Conservation (phyloP, 2,329 filamentous ascomycete species). For the Parafenestella ontariensis region DNA sequence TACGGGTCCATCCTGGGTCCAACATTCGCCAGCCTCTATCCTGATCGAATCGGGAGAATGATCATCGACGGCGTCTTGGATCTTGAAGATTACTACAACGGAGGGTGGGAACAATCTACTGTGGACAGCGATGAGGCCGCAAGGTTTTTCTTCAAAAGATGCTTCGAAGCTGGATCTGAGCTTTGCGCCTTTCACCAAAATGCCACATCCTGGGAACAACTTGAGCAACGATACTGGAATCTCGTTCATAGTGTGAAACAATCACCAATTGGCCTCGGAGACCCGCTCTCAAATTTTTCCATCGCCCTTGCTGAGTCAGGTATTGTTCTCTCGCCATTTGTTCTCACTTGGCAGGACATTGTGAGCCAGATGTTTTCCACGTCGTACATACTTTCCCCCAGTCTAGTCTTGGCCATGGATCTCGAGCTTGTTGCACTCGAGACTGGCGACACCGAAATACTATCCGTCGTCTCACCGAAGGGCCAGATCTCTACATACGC, state of each 20-base stretch:
- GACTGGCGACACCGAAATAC: neutral
- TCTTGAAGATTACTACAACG: constrained; percentile 56
- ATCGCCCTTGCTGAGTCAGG: neutral
- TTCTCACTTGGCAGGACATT: constrained; percentile 21
- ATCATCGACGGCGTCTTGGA: constrained; percentile 54
- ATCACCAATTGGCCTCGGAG: constrained; percentile 9
- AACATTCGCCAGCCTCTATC: constrained; percentile 57
- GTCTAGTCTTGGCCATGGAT: constrained; percentile 1
- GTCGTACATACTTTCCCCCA: constrained; percentile 1
- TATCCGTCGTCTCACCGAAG: constrained; percentile 1
- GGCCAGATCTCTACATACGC: constrained; percentile 1
- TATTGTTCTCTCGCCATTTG: neutral
- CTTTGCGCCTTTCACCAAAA: constrained; percentile 24
- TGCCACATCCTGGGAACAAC: constrained; percentile 14
- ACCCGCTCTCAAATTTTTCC: neutral
- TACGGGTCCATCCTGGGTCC: constrained; percentile 57
- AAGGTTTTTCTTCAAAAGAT: constrained; percentile 61
- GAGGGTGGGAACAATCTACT: constrained; percentile 44
- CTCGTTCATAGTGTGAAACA: constrained; percentile 14
- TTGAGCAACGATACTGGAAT: constrained; percentile 19
- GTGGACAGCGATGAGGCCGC: constrained; percentile 64
- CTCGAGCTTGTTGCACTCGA: constrained; percentile 13
- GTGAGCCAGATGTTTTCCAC: constrained; percentile 6
- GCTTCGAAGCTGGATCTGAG: constrained; percentile 56
- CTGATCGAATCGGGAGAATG: constrained; percentile 51